Evolutionary conservation across 164 flowering plant species (phyloP).

Genomic region (Cinnamomum chago): DNA sequence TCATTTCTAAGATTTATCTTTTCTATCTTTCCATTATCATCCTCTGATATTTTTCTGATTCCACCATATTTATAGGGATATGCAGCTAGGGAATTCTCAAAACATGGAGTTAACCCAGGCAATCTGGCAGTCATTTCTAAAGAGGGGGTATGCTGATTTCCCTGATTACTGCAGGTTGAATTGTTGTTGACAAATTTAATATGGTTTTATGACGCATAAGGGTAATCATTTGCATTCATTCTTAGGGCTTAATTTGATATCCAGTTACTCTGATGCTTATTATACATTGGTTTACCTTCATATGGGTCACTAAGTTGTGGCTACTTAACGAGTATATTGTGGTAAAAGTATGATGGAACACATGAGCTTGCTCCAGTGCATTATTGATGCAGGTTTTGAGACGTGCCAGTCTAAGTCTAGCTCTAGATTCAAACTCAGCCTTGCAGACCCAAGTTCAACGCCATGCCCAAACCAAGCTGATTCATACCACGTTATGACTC

Average conservation of each 20-base stretch:
- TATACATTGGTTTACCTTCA: no score
- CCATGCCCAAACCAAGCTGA: no score
- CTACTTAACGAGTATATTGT: no score
- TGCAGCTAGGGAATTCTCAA: conserved; percentile 94
- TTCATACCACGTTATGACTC: no score
- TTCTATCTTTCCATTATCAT: background rate
- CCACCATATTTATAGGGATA: conserved; percentile 59
- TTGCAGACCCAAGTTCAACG: no score
- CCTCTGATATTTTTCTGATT: background rate
- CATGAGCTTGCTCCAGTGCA: background rate
- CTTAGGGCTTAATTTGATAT: no score
- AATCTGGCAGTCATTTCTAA: conserved; percentile 90
- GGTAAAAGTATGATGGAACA: background rate
- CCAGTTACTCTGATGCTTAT: no score
- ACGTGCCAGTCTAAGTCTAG: no score
- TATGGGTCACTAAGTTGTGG: no score
- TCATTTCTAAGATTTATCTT: background rate
- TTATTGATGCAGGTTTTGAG: background rate
- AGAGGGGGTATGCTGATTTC: conserved; percentile 61
- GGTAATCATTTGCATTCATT: background rate
- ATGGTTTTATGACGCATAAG: background rate
- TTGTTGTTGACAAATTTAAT: background rate
- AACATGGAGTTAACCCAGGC: conserved; percentile 69
- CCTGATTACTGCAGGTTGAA: background rate
- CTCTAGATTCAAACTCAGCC: no score